phyloP scores from a whole-genome alignment of 2,329 filamentous ascomycete genomes.

The Talaromyces amestolkiae region DNA sequence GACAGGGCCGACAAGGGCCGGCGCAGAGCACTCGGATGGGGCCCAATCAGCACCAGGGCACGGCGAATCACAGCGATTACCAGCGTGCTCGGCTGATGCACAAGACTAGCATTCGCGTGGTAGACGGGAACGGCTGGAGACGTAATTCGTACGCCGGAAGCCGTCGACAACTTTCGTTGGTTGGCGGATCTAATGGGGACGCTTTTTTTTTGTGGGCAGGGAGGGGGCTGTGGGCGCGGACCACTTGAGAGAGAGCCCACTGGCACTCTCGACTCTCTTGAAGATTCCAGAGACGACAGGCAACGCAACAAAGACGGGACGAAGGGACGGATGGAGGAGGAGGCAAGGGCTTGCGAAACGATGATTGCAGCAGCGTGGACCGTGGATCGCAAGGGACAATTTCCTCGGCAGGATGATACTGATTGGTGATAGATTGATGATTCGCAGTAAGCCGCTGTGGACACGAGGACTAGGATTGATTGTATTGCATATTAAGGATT shows the following conservation, averaged over 20 bases:
- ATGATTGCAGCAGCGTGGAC: constrained; percentile 12
- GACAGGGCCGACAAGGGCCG: constrained; percentile 20
- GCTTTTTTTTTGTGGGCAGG: constrained; percentile 11
- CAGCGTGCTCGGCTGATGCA: constrained; percentile 21
- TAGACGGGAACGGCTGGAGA: constrained; percentile 22
- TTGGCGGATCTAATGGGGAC: constrained; percentile 10
- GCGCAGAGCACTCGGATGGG: constrained; percentile 16
- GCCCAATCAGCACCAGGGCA: constrained; percentile 19
- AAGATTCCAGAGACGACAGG: background rate
- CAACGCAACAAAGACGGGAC: constrained; percentile 15
- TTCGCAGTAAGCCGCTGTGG: background rate
- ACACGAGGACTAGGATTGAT: background rate
- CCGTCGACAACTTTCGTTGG: constrained; percentile 18
- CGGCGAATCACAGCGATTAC: constrained; percentile 20
- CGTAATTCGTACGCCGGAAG: constrained; percentile 18
- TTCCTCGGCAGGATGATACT: background rate
- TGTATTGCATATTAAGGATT: constrained; percentile 6
- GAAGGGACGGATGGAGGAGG: constrained; percentile 5
- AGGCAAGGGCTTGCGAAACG: constrained; percentile 18
- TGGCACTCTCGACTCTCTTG: background rate
- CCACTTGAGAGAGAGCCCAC: constrained; percentile 14
- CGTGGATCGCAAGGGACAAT: constrained; percentile 20
- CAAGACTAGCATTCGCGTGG: constrained; percentile 21
- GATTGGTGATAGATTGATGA: background rate
- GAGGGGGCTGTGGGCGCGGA: constrained; percentile 13